Conservation (phyloP, 306 rosid species). For the Glycine tomentella region DNA sequence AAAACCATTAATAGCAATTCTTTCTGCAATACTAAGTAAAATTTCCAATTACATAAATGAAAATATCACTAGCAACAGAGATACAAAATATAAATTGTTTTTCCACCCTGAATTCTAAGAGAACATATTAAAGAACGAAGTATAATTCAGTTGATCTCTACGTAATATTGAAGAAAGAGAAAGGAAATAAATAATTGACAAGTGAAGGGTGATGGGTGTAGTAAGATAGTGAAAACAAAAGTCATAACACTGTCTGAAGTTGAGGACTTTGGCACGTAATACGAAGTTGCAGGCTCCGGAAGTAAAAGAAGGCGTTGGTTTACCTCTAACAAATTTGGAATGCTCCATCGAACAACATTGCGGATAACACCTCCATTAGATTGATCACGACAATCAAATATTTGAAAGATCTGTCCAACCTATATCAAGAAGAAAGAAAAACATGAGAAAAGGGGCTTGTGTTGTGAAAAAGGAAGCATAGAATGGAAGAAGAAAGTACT, state of each 20-base stretch:
- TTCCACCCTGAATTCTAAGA: slow-evolving; percentile 19
- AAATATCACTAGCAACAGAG: slow-evolving; percentile 4
- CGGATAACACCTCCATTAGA: slow-evolving; percentile 63
- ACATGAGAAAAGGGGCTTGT: too few species aligned
- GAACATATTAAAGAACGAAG: slow-evolving; percentile 18
- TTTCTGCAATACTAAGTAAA: slow-evolving; percentile 14
- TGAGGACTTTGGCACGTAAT: too few species aligned
- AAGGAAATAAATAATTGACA: slow-evolving; percentile 31
- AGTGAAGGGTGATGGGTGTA: too few species aligned
- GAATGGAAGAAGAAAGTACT: slow-evolving; percentile 42
- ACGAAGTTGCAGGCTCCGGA: too few species aligned
- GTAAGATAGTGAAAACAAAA: too few species aligned
- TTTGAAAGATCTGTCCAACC: slow-evolving; percentile 92
- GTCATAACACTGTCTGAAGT: too few species aligned
- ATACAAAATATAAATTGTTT: slow-evolving; percentile 32
- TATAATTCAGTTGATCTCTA: slow-evolving; percentile 66
- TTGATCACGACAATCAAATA: slow-evolving; percentile 68
- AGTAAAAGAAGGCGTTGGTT: too few species aligned
- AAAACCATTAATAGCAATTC: slow-evolving; percentile 11
- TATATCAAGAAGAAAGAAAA: too few species aligned
- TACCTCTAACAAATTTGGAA: slow-evolving; percentile 85
- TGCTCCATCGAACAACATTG: slow-evolving; percentile 90
- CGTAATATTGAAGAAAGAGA: too few species aligned
- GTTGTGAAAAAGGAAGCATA: background rate
- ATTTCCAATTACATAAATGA: slow-evolving; percentile 12